Base-by-base conservation (phyloP, 306 rosid genomes). In the Geum urbanum region DNA sequence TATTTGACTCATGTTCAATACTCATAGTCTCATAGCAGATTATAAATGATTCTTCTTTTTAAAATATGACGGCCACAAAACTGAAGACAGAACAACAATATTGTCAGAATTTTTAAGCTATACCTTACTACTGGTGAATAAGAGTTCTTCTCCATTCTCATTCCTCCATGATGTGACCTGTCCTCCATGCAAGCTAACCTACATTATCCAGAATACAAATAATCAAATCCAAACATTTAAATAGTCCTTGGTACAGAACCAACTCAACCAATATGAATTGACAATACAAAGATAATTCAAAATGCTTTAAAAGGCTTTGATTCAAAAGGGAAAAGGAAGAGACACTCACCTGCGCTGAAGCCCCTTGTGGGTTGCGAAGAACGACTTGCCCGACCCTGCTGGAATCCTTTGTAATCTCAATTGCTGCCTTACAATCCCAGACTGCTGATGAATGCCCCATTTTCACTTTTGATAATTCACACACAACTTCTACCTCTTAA, bases 161-260 rank as follows among this genome's bases (percentile, higher is more conserved):
- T 85, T 88, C 76, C 84, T 79, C 98, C 98, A 92, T 7, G 98
- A 92, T 71, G 89, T 82, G 77, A 92, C 88, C 74, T 92, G 98
- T 58, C 91, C 98, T 74, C 98, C 97, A 71, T 84, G 80, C 81
- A 92, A 85, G 83, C 97, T 88, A 73, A 92, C 88, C 97, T 92
- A 79, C 47, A 76, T 79, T 50, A 84, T 76, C 64, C 63, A 72
- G 71, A 75, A 58, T 58, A 50, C 52, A 64, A 49, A 48, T 24
- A n/a, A 57, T 79, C 47, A 75, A 78, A 67, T 69, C 59, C 67
- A 24, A 66, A 65, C 24, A 57, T 40, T 8, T 45, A 56, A 51
- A 37, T 16, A 57, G 66, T 66, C 59, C 18, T 57, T n/a, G 52
- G 53, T 64, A 51, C 57, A 74, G 7, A 56, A 24, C n/a, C 40